Conservation (phyloP, 1,284 basidiomycete genomes). For the Ustilago trichophora region DNA sequence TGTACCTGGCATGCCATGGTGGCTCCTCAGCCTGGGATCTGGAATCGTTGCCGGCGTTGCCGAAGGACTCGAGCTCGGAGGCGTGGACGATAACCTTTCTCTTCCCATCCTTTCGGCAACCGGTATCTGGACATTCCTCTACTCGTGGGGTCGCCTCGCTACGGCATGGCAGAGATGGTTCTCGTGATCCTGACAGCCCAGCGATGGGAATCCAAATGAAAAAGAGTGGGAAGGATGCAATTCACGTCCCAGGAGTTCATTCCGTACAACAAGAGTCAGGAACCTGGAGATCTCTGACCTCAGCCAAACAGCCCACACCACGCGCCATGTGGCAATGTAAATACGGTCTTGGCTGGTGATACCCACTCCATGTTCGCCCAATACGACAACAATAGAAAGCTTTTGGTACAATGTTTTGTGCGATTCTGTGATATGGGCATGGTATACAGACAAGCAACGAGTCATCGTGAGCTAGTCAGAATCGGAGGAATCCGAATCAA, state of each 20-base stretch:
- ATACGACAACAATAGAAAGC: no score
- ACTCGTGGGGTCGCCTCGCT: conserved; percentile 50
- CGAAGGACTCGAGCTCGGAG: conserved; percentile 76
- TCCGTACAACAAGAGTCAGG: neutral
- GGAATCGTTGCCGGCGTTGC: conserved; percentile 67
- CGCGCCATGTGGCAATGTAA: neutral
- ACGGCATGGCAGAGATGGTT: conserved; percentile 28
- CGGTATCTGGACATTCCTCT: conserved; percentile 73
- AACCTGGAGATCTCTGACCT: conserved; percentile 1
- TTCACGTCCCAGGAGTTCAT: no score
- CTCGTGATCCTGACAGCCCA: conserved; percentile 3
- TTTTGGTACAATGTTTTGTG: no score
- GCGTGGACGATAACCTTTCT: conserved; percentile 90
- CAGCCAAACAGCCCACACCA: neutral
- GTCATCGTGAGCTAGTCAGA: neutral
- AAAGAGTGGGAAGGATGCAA: neutral
- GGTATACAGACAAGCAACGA: no score
- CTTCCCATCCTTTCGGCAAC: conserved; percentile 88
- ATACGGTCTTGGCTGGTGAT: conserved; percentile 10
- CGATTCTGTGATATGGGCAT: no score
- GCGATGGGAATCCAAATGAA: neutral
- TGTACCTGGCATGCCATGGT: conserved; percentile 56
- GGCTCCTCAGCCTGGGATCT: conserved; percentile 44
- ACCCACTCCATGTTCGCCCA: conserved; percentile 3
- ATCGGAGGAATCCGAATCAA: conserved; percentile 44